Evolutionary conservation across 208 protist genomes (phyloP).

Genomic region (Leishmania major): DNA sequence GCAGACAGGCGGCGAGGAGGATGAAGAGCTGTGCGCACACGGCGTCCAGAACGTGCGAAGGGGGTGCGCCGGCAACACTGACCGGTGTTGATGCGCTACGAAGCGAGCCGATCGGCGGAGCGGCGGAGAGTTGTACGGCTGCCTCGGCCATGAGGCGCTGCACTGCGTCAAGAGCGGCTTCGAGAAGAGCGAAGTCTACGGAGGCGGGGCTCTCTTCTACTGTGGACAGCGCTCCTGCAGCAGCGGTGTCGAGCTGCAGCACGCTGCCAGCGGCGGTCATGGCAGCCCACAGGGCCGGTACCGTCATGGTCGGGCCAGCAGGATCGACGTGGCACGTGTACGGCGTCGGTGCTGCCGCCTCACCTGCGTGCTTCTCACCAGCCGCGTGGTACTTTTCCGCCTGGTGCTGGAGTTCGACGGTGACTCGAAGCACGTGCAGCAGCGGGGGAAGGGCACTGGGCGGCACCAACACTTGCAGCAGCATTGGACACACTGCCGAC

Average conservation of each 20-base stretch:
- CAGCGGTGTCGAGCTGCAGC: constrained; percentile 9
- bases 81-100: neutral
- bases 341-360: neutral
- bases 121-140: constrained; percentile 24
- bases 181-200: constrained; percentile 57
- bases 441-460: constrained; percentile 26
- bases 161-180: constrained; percentile 53
- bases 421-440: constrained; percentile 20
- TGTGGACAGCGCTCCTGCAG: neutral
- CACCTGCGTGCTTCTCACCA: neutral
- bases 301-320: neutral
- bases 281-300: constrained; percentile 20
- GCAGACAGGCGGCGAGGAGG: constrained; percentile 46
- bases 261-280: constrained; percentile 23
- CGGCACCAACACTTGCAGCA: constrained; percentile 49
- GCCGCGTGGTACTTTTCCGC: constrained; percentile 2
- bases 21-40: constrained; percentile 36
- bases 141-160: constrained; percentile 54
- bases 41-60: neutral
- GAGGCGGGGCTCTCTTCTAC: constrained; percentile 48
- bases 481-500: constrained; percentile 33
- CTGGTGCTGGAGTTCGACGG: neutral
- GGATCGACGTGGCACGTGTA: constrained; percentile 5
- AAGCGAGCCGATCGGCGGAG: neutral
- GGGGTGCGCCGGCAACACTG: neutral